These are phyloP conservation scores for Phytophthora constricta DNA, from an alignment of 352 stramenopile genomes.

Conservation along the genomic window DNA sequence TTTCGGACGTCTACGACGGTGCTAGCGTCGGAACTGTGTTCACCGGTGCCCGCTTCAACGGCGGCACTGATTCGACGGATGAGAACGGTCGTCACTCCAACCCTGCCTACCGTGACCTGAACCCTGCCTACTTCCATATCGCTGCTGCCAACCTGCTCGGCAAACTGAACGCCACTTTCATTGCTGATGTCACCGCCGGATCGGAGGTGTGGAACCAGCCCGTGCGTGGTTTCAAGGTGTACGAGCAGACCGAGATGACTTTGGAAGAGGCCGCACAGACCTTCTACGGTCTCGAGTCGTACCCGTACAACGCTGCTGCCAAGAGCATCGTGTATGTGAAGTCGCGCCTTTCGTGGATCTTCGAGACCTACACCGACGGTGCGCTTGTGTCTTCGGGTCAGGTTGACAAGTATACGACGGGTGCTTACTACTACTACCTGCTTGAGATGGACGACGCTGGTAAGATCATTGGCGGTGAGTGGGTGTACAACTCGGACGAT, in stretches of 20 bases:
- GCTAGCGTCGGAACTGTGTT: conserved; percentile 33
- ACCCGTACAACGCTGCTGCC: conserved; percentile 53
- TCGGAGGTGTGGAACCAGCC: conserved; percentile 65
- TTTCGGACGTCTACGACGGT: conserved; percentile 42
- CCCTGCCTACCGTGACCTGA: conserved; percentile 42
- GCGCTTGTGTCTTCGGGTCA: conserved; percentile 32
- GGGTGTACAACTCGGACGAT: conserved; percentile 33
- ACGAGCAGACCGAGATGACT: conserved; percentile 34
- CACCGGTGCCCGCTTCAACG: conserved; percentile 41
- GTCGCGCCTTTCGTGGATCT: conserved; percentile 48
- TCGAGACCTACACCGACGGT: conserved; percentile 40
- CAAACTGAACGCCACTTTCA: conserved; percentile 41
- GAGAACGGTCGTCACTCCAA: conserved; percentile 48
- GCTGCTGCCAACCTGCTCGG: conserved; percentile 46
- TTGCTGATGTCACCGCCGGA: conserved; percentile 45
- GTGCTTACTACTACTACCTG: conserved; percentile 33
- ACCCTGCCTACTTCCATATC: conserved; percentile 52
- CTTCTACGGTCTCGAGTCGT: conserved; percentile 41
- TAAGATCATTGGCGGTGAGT: conserved; percentile 40
- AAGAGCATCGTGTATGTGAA: conserved; percentile 48
- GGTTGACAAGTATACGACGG: conserved; percentile 32
- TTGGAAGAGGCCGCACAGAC: conserved; percentile 33
- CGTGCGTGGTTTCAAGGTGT: conserved; percentile 47
- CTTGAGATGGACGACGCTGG: conserved; percentile 31
- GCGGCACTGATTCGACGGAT: conserved; percentile 21